Evolutionary conservation across 352 stramenopile species (phyloP).

Genomic region (Elongisporangium undulatum): DNA sequence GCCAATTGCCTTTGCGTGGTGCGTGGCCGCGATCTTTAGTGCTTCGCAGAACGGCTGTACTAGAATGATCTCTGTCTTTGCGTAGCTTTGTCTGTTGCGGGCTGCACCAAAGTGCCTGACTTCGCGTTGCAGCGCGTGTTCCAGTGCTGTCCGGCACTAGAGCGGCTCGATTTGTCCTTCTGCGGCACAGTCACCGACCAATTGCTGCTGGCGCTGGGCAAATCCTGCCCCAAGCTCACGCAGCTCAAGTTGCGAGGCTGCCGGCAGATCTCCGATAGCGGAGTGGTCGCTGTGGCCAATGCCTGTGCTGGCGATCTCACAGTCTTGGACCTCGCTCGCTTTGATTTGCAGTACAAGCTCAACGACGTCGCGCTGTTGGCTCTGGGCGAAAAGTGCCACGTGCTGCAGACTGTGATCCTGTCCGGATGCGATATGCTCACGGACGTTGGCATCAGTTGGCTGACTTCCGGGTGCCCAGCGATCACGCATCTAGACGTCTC

Average conservation of each 20-base stretch:
- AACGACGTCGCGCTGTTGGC: slow-evolving; percentile 89
- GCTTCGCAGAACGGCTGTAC: background rate
- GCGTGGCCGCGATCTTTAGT: background rate
- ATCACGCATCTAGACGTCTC: slow-evolving; percentile 82
- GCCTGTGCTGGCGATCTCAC: slow-evolving; percentile 49
- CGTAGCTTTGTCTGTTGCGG: slow-evolving; percentile 59
- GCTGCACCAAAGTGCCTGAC: slow-evolving; percentile 68
- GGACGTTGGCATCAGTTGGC: slow-evolving; percentile 91
- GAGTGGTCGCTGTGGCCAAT: slow-evolving; percentile 76
- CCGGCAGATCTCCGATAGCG: slow-evolving; percentile 84
- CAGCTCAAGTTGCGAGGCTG: slow-evolving; percentile 77
- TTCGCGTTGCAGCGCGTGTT: slow-evolving; percentile 85
- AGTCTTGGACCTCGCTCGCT: slow-evolving; percentile 79
- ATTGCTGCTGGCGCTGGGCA: slow-evolving; percentile 64
- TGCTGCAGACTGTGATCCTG: slow-evolving; percentile 53
- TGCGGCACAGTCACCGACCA: slow-evolving; percentile 78
- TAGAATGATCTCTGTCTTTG: slow-evolving; percentile 3
- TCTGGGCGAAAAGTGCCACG: slow-evolving; percentile 51
- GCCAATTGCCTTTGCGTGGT: slow-evolving; percentile 50
- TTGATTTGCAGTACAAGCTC: slow-evolving; percentile 89
- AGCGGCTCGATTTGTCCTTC: slow-evolving; percentile 75
- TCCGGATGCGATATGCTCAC: slow-evolving; percentile 88
- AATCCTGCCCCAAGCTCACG: slow-evolving; percentile 53
- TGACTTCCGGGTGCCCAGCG: slow-evolving; percentile 75
- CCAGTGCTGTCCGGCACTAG: slow-evolving; percentile 57